phyloP scores from a whole-genome alignment of 1,284 basidiomycete genomes.

The Cryptococcus sp. region DNA sequence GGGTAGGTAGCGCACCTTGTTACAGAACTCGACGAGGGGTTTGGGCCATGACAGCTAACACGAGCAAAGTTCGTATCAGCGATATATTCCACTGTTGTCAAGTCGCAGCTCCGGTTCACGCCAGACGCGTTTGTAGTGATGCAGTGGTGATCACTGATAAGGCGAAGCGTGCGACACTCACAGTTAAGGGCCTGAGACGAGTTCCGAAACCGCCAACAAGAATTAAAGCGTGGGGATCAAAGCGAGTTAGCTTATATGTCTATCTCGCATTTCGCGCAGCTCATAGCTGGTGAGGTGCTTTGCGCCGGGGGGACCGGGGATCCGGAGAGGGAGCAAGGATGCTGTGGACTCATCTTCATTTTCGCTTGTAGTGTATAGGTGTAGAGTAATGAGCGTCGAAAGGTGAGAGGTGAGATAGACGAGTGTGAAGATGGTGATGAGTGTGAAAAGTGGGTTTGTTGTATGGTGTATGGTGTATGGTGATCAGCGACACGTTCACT shows the following conservation, averaged over 20 bases:
- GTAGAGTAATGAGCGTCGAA: slow-evolving; percentile 3
- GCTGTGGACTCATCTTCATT: slow-evolving; percentile 48
- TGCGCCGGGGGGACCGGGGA: background rate
- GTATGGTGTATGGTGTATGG: background rate
- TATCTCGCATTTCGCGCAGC: background rate
- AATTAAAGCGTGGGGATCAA: slow-evolving; percentile 51
- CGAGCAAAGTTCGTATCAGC: slow-evolving; percentile 7
- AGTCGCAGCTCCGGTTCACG: background rate
- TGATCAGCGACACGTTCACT: background rate
- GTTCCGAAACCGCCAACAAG: slow-evolving; percentile 58
- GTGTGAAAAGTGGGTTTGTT: too few relatives aligned
- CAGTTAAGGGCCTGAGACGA: slow-evolving; percentile 57
- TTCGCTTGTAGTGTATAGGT: slow-evolving; percentile 9
- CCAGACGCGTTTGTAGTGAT: background rate
- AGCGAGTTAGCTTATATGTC: slow-evolving; percentile 20
- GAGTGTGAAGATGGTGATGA: slow-evolving; percentile 1
- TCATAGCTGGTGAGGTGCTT: background rate
- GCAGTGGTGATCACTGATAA: background rate
- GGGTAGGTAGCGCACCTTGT: slow-evolving; percentile 48
- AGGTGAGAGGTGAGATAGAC: background rate
- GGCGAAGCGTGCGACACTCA: slow-evolving; percentile 36
- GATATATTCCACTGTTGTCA: background rate
- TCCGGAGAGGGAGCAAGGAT: background rate
- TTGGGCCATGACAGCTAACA: slow-evolving; percentile 55
- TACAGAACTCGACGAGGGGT: slow-evolving; percentile 59